Conservation (phyloP, 1,284 basidiomycete genomes). For the Leccinum cinnamomeum region DNA sequence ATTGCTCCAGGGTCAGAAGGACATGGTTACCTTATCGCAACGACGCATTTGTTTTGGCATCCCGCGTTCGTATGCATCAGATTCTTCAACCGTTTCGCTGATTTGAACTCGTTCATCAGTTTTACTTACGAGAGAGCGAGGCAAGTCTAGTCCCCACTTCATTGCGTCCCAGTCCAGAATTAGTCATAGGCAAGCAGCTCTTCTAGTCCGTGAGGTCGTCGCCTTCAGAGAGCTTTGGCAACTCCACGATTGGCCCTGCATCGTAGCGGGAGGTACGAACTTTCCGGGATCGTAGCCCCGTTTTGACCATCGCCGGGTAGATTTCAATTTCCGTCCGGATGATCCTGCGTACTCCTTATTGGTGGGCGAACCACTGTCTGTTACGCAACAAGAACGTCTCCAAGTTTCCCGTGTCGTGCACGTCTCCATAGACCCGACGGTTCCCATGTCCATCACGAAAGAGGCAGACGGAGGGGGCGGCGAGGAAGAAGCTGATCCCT, state of each 20-base stretch:
- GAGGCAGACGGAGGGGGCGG: constrained; percentile 46
- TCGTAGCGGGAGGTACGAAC: constrained; percentile 77
- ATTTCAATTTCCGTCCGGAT: constrained; percentile 90
- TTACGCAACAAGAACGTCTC: constrained; percentile 55
- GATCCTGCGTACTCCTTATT: constrained; percentile 88
- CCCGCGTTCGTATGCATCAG: constrained; percentile 57
- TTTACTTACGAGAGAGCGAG: constrained; percentile 88
- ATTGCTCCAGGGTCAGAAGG: constrained; percentile 32
- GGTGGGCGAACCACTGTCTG: constrained; percentile 56
- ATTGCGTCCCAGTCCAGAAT: neutral
- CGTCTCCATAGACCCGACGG: constrained; percentile 66
- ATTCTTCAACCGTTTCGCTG: constrained; percentile 5
- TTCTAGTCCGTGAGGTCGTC: constrained; percentile 67
- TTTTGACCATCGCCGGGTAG: constrained; percentile 41
- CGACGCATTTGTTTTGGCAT: constrained; percentile 94
- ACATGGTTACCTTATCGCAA: constrained; percentile 70
- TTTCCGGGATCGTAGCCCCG: neutral
- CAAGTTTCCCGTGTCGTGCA: constrained; percentile 79
- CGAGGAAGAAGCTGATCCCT: constrained; percentile 56
- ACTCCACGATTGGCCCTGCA: constrained; percentile 66
- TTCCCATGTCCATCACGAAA: constrained; percentile 36
- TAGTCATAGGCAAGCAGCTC: constrained; percentile 58
- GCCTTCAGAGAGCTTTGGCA: constrained; percentile 54
- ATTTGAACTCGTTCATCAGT: constrained; percentile 39
- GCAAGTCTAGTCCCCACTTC: constrained; percentile 33